A percentile compares a stretch with the other conserved stretches of the same genome.
These are phyloP conservation scores for Gossypium gossypioides DNA, from an alignment of 441 rosid species.

Conservation along the genomic window DNA sequence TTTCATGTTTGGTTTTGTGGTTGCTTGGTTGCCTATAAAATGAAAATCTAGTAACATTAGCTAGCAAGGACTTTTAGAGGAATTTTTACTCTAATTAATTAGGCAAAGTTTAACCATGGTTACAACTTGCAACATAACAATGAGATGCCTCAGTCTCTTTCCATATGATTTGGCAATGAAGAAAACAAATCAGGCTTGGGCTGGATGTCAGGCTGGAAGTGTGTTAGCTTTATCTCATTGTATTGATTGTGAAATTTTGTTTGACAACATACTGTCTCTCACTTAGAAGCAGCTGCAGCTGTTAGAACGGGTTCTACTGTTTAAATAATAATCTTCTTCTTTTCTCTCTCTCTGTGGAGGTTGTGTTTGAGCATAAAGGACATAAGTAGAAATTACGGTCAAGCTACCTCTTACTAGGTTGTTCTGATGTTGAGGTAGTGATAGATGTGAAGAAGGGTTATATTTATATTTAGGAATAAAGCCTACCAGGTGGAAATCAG, in stretches of 20 bases:
- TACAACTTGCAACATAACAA: background rate
- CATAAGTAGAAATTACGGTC: background rate
- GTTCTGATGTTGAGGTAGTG: conserved; percentile 1
- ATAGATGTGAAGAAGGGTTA: background rate
- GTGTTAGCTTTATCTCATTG: background rate
- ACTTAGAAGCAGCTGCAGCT: background rate
- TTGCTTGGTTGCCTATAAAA: background rate
- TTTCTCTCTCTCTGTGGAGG: background rate
- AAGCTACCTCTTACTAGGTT: conserved; percentile 5
- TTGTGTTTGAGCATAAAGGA: background rate
- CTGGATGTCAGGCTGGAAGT: background rate
- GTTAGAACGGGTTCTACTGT: background rate
- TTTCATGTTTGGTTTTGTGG: background rate
- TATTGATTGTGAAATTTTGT: background rate
- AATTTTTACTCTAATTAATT: background rate
- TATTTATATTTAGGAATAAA: background rate
- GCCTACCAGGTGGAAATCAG: background rate
- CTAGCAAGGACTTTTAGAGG: background rate
- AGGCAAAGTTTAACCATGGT: background rate
- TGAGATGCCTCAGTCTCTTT: background rate
- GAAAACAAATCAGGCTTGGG: conserved; percentile 4
- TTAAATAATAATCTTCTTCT: background rate
- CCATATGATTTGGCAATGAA: background rate
- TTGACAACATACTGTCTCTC: background rate
- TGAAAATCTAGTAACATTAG: background rate